These are phyloP conservation scores for Peronospora destructor DNA, from an alignment of 352 stramenopile genomes.

Conservation along the genomic window DNA sequence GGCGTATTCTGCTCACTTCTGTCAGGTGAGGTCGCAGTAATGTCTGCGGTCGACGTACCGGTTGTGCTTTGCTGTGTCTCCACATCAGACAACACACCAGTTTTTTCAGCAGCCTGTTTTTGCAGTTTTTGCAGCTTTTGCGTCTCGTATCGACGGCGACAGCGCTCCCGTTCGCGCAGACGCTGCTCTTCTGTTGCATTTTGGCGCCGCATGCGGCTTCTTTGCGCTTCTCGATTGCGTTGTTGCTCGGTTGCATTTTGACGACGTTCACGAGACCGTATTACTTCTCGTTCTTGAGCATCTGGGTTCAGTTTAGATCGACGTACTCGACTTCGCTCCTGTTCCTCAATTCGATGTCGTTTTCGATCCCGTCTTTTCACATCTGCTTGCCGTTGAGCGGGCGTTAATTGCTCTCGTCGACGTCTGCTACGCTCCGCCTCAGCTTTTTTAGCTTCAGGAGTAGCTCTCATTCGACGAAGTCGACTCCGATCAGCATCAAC, in stretches of 20 bases:
- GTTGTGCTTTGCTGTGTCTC: slow-evolving; percentile 1
- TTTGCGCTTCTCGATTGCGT: slow-evolving; percentile 48
- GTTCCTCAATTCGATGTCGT: slow-evolving; percentile 44
- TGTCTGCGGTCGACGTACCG: slow-evolving; percentile 4
- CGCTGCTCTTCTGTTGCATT: slow-evolving; percentile 61
- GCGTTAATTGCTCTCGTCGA: slow-evolving; percentile 54
- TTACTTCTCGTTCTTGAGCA: slow-evolving; percentile 41
- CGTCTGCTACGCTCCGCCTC: slow-evolving; percentile 55
- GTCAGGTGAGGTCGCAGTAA: background rate
- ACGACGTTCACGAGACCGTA: slow-evolving; percentile 53
- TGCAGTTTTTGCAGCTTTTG: slow-evolving; percentile 42
- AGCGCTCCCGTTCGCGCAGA: slow-evolving; percentile 55
- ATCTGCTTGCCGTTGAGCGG: slow-evolving; percentile 55
- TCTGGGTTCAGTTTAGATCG: slow-evolving; percentile 42
- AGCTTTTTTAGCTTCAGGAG: slow-evolving; percentile 35
- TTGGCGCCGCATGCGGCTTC: slow-evolving; percentile 45
- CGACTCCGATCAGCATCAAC: slow-evolving; percentile 57
- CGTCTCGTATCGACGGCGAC: slow-evolving; percentile 51
- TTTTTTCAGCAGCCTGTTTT: slow-evolving; percentile 15
- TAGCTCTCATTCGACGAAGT: slow-evolving; percentile 39
- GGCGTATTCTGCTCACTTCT: slow-evolving; percentile 9
- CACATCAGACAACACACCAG: slow-evolving; percentile 1
- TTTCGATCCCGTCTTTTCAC: slow-evolving; percentile 57
- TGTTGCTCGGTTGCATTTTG: slow-evolving; percentile 63
- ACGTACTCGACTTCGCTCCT: slow-evolving; percentile 38